These are phyloP conservation scores for Prunus davidiana DNA, from an alignment of 306 rosid species.

Conservation along the genomic window DNA sequence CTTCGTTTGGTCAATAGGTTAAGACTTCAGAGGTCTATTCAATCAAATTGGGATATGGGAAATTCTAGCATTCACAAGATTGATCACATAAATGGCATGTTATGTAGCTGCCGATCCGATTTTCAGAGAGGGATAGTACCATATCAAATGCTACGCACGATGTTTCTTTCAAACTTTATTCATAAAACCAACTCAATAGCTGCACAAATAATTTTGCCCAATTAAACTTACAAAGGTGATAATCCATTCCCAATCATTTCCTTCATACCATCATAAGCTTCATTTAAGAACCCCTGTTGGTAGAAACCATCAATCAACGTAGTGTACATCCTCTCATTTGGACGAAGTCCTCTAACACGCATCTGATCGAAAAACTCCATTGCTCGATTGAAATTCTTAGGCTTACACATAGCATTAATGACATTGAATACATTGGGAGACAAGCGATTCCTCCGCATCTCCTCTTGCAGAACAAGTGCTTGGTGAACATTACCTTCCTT, in stretches of 20 bases:
- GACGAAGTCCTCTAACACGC: slow-evolving; percentile 60
- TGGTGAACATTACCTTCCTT: slow-evolving; percentile 81
- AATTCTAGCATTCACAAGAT: too few relatives aligned
- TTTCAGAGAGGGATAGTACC: too few relatives aligned
- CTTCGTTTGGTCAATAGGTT: too few relatives aligned
- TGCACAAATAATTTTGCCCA: too few relatives aligned
- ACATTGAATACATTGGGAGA: slow-evolving; percentile 81
- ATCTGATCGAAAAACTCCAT: slow-evolving; percentile 67
- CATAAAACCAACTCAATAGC: too few relatives aligned
- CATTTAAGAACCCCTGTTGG: slow-evolving; percentile 64
- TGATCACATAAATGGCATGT: too few relatives aligned
- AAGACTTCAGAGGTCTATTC: too few relatives aligned
- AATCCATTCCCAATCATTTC: slow-evolving; percentile 71
- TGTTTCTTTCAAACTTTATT: too few relatives aligned
- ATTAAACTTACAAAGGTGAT: slow-evolving; percentile 31
- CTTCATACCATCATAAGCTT: slow-evolving; percentile 59
- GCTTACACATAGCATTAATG: slow-evolving; percentile 76
- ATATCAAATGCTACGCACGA: too few relatives aligned
- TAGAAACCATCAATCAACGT: slow-evolving; percentile 82
- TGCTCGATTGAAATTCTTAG: slow-evolving; percentile 65
- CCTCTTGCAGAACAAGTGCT: slow-evolving; percentile 62
- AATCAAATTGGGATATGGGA: too few relatives aligned
- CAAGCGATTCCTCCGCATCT: slow-evolving; percentile 71
- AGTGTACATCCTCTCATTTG: slow-evolving; percentile 76
- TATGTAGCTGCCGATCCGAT: too few relatives aligned